Conservation (phyloP, 2,329 filamentous ascomycete species). For the Aspergillus awamori region DNA sequence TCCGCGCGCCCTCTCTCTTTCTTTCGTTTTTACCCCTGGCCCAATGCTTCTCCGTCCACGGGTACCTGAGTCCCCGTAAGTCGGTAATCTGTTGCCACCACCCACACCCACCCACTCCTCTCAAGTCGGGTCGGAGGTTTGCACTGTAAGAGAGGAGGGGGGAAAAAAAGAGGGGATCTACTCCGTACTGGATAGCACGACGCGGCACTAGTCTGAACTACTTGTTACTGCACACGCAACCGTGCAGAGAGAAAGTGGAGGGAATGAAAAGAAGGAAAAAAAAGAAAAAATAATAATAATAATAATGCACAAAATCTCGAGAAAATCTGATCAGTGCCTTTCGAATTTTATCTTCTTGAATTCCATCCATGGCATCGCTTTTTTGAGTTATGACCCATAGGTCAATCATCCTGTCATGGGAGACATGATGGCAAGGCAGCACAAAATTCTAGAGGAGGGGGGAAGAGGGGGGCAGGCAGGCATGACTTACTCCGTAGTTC, state of each 20-base stretch:
- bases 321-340: neutral
- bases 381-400: too few species aligned
- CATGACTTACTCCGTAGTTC: neutral
- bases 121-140: neutral
- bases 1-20: neutral
- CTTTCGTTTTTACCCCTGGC: constrained; percentile 12
- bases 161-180: constrained; percentile 1
- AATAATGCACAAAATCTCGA: neutral
- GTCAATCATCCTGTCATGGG: too few species aligned
- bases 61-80: constrained; percentile 2
- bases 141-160: neutral
- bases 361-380: neutral
- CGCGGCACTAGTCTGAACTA: neutral
- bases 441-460: too few species aligned
- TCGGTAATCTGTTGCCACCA: neutral
- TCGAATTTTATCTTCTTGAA: neutral
- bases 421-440: too few species aligned
- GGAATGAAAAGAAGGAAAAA: too few species aligned
- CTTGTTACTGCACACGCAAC: constrained; percentile 9
- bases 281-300: neutral
- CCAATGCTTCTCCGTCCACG: constrained; percentile 15
- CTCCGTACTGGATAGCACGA: neutral
- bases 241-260: constrained; percentile 4
- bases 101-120: too few species aligned
- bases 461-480: neutral